Base-by-base conservation (phyloP, 1,139 yeast genomes). In the Spathaspora sp. region DNA sequence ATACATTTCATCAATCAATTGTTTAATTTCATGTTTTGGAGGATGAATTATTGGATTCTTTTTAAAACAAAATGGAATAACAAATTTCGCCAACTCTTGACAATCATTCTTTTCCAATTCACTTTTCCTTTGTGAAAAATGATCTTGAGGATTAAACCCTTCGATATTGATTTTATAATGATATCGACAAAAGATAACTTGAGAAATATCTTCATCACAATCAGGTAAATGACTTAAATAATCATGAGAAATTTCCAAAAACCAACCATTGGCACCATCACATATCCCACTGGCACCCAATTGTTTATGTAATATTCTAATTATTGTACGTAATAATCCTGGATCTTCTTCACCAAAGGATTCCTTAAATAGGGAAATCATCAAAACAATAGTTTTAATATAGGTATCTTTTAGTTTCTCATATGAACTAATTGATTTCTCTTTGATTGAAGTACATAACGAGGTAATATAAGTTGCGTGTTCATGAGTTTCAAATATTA, bases 101-200 rank as follows among this genome's bases (percentile, higher is more conserved):
- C 95, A 89, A 38, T 84, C 79, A 4, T 48, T 52, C 24, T 54
- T 52, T 43, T 68, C 70, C 42, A 74, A 56, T 7, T 56, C 58
- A 1, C 67, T 67, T 36, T 69, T 67, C 1, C 79, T 68, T 2
- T 66, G 65, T 0, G 95, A 81, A 15, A 72, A 74, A 58, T 91
- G 98, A 51, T 87, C 85, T 37, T 69, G 75, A 0, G 96, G 90
- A 1, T 39, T 31, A 53, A 80, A 81, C 6, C 72, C 73, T 17
- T 83, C 89, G 18, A 81, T 72, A 1, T 83, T 70, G 2, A 89
- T 68, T 2, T 74, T 70, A 47, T 88, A 75, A 39, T 89, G 95
- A 57, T 85, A 89, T 10, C 89, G 75, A 61, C 99, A 93, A 51
- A 82, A 76, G 18, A 93, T 68, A 29, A 89, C 74, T 57, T 93